These are phyloP conservation scores for Colletotrichum sp. DNA, from an alignment of 2,329 filamentous ascomycete genomes.

Conservation along the genomic window DNA sequence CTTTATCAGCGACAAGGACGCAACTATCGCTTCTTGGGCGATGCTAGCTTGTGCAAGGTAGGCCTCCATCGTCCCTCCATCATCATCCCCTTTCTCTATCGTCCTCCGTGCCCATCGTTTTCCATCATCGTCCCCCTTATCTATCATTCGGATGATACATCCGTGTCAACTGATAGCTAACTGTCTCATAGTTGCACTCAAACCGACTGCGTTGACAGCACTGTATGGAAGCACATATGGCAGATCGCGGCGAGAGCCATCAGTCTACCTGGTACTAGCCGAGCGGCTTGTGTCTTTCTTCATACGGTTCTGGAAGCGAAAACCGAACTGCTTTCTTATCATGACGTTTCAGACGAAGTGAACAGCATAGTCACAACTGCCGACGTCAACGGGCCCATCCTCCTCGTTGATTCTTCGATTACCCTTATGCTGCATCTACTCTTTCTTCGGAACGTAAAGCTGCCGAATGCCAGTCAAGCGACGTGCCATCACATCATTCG, in stretches of 20 bases:
- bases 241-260: constrained; percentile 74
- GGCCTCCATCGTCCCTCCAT: constrained; percentile 24
- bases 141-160: not conserved
- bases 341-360: constrained; percentile 70
- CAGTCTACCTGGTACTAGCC: constrained; percentile 72
- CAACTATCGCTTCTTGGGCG: constrained; percentile 75
- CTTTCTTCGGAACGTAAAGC: constrained; percentile 67
- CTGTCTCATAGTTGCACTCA: constrained; percentile 33
- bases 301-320: constrained; percentile 68
- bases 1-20: constrained; percentile 73
- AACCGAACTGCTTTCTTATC: constrained; percentile 69
- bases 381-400: constrained; percentile 80
- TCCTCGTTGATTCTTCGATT: constrained; percentile 80
- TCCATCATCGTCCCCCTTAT: not conserved
- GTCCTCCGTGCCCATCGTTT: constrained; percentile 11
- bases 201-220: constrained; percentile 25
- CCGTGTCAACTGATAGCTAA: constrained; percentile 23
- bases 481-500: constrained; percentile 75
- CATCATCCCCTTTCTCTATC: not conserved
- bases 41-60: constrained; percentile 83
- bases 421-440: constrained; percentile 74
- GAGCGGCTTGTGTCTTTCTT: constrained; percentile 78
- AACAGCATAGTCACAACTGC: constrained; percentile 76
- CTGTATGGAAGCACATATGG: constrained; percentile 75
- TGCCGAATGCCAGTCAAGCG: constrained; percentile 70